These are phyloP conservation scores for Fusarium sp. DNA, from an alignment of 2,329 filamentous ascomycete species.

Conservation along the genomic window DNA sequence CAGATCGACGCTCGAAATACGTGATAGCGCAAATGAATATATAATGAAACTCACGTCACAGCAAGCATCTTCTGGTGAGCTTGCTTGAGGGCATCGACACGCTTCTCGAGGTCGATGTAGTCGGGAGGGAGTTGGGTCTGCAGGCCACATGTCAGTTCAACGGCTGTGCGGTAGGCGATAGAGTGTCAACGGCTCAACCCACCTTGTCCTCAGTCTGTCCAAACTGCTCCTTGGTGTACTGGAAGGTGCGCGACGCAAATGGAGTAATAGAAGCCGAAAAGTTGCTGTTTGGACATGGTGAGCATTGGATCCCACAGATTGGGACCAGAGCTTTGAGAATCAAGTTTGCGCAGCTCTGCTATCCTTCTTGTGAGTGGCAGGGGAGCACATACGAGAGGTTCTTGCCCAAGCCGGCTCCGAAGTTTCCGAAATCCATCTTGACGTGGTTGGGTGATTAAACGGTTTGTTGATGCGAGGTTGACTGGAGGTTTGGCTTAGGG, in stretches of 20 bases:
- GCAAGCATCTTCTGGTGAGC: constrained; percentile 97
- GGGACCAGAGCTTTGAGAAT: constrained; percentile 25
- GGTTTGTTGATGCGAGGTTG: constrained; percentile 18
- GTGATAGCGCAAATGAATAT: neutral
- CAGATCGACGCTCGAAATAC: constrained; percentile 32
- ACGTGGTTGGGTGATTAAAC: constrained; percentile 9
- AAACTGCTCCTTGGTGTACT: constrained; percentile 98
- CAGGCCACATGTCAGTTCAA: constrained; percentile 33
- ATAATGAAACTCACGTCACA: constrained; percentile 79
- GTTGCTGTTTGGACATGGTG: constrained; percentile 56
- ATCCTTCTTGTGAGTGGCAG: constrained; percentile 25
- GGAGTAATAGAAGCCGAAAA: constrained; percentile 87
- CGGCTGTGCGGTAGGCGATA: constrained; percentile 25
- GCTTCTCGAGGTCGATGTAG: constrained; percentile 98
- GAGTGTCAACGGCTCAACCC: constrained; percentile 31
- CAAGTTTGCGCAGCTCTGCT: constrained; percentile 29
- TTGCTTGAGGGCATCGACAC: constrained; percentile 95
- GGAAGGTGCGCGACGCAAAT: constrained; percentile 92
- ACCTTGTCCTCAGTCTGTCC: constrained; percentile 96
- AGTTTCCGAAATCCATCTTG: constrained; percentile 69
- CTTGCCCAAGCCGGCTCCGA: constrained; percentile 60
- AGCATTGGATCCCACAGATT: constrained; percentile 24
- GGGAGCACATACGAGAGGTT: constrained; percentile 63
- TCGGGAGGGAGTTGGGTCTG: constrained; percentile 96
- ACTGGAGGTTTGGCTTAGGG: constrained; percentile 29